Evolutionary conservation across 345 rosid genomes (phyloP), one percentile per base, ranked within the genome.

Genomic region (Eucalyptus caleyi): DNA sequence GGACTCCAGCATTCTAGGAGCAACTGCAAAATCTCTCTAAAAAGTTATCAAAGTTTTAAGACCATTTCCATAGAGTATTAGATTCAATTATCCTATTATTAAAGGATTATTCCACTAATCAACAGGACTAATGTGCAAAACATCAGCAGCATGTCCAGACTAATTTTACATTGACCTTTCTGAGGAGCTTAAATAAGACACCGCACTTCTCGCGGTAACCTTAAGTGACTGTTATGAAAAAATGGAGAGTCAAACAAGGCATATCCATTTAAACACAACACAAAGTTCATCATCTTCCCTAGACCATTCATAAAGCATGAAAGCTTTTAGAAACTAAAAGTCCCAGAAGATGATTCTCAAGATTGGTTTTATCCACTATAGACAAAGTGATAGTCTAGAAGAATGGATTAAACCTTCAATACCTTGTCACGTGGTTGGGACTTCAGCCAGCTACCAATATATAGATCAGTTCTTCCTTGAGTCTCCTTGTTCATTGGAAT

Each of bases 391-490:
- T 40, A 77, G 9, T 6, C 85, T 26, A 7, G 30, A 77, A 77
- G 30, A 77, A 77, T 89, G 86, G 50, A 56, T 26, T 45, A 9
- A 50, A 42, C 18, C 87, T 53, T 54, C 50, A 32, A 81, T 93
- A 96, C 99, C 99, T 97, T 97, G 92, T 96, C 97, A 40, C 99
- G 97, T 60, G 93, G 93, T 87, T 88, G 96, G 89, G 98, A 95
- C 92, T 95, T 96, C 93, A 96, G 89, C 99, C 99, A 97, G 92
- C 96, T 95, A 87, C 95, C 93, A 87, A 96, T 92, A 87, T 94
- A 97, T 80, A 94, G 96, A 94, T 97, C 99, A 4, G 99, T 97
- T 91, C 88, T 94, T 72, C 99, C 99, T 91, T 94, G 98, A 4
- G 99, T 96, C 94, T 96, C 98, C 94, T 96, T 96, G 85, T 83